These are phyloP conservation scores for Carex scoparia DNA, from an alignment of 176 grass and related monocot genomes.

Conservation along the genomic window DNA sequence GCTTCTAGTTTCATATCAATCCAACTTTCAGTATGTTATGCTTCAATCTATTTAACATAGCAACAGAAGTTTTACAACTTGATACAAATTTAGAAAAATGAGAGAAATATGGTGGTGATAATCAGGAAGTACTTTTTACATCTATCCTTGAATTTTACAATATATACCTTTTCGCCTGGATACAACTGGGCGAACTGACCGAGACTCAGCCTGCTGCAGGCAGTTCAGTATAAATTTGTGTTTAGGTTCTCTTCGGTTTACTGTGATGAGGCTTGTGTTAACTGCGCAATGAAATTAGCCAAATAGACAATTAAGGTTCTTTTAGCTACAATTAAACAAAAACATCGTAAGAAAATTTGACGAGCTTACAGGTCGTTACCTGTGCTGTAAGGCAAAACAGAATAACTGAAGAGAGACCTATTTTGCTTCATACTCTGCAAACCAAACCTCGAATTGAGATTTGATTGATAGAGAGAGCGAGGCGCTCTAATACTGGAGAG, in stretches of 20 bases:
- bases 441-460: background rate
- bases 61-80: background rate
- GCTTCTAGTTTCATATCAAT: background rate
- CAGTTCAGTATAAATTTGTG: slow-evolving; percentile 8
- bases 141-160: background rate
- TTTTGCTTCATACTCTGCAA: background rate
- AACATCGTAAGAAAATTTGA: background rate
- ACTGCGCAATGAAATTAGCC: slow-evolving; percentile 4
- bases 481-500: background rate
- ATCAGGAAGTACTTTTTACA: background rate
- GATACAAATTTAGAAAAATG: background rate
- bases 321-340: background rate
- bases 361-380: slow-evolving; percentile 7
- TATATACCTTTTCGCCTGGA: slow-evolving; percentile 8
- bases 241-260: background rate
- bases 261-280: background rate
- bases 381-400: slow-evolving; percentile 17
- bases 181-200: slow-evolving; percentile 11
- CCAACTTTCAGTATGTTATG: background rate
- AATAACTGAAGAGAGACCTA: background rate
- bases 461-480: background rate
- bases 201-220: background rate
- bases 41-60: background rate
- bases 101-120: background rate
- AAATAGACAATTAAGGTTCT: background rate